Percentiles rank a stretch among this genome's conserved stretches.
Evolutionary conservation across 805 yeast genomes (phyloP).

Genomic region (Yarrowia sp.): DNA sequence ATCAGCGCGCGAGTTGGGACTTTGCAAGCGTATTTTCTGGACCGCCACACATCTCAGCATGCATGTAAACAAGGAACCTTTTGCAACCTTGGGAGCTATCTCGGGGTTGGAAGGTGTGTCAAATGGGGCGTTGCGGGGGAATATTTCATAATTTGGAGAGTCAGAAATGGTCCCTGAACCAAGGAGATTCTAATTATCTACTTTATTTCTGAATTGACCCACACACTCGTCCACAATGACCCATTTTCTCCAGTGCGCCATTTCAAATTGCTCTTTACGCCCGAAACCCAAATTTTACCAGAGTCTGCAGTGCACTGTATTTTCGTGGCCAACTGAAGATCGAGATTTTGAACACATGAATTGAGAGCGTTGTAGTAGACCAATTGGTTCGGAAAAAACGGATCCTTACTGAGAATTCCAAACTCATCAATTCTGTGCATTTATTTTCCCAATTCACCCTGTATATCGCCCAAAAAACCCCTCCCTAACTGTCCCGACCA

Average conservation of each 20-base stretch:
- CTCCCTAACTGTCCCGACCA: not conserved
- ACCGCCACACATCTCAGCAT: not conserved
- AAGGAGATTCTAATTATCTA: not conserved
- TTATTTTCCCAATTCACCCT: not conserved
- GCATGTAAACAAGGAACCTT: conserved; percentile 31
- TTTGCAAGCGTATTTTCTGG: conserved; percentile 21
- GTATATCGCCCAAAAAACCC: no score
- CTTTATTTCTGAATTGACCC: not conserved
- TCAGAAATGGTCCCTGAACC: not conserved
- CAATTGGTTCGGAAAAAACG: conserved; percentile 9
- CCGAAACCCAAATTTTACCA: conserved; percentile 25
- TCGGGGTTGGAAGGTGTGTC: not conserved
- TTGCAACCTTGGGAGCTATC: conserved; percentile 30
- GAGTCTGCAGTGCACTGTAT: conserved; percentile 2
- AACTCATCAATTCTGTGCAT: not conserved
- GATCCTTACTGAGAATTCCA: not conserved
- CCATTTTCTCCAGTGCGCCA: conserved; percentile 1
- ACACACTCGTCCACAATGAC: conserved; percentile 1
- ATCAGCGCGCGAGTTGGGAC: conserved; percentile 17
- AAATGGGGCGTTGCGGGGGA: not conserved
- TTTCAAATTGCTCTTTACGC: conserved; percentile 38
- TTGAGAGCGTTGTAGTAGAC: not conserved
- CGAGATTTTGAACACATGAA: not conserved
- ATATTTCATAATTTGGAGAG: not conserved
- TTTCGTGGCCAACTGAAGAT: conserved; percentile 20